Conservation (phyloP, 495 filamentous ascomycete species). For the Podospora sp. region DNA sequence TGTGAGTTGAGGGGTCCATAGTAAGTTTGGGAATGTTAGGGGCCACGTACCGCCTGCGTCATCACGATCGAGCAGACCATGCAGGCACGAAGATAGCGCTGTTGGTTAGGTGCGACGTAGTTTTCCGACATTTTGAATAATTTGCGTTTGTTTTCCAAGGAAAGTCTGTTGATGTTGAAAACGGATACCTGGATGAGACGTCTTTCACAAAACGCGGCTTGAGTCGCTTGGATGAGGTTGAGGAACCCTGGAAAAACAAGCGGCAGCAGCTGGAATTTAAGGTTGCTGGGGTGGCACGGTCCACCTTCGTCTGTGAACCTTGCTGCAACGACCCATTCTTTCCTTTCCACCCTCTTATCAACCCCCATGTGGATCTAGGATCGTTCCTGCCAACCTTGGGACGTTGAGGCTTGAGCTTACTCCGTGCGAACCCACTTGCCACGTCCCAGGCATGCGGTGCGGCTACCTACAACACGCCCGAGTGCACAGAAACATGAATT, state of each 20-base stretch:
- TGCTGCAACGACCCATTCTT: neutral
- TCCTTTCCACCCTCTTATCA: slow-evolving; percentile 15
- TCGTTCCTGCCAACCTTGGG: slow-evolving; percentile 3
- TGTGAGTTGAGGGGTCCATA: neutral
- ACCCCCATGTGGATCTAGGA: slow-evolving; percentile 1
- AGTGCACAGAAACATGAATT: slow-evolving; percentile 3
- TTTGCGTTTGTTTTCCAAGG: neutral
- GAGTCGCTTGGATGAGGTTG: slow-evolving; percentile 18
- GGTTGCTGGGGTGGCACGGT: slow-evolving; percentile 25
- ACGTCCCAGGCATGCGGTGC: slow-evolving; percentile 11
- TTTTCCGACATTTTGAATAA: slow-evolving; percentile 46
- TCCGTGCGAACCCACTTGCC: slow-evolving; percentile 13
- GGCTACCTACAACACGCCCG: neutral
- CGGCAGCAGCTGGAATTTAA: slow-evolving; percentile 4
- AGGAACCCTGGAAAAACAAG: slow-evolving; percentile 3
- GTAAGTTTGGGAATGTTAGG: neutral
- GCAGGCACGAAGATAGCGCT: slow-evolving; percentile 88
- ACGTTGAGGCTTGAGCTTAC: neutral
- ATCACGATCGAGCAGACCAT: slow-evolving; percentile 98
- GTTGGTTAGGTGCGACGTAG: slow-evolving; percentile 68
- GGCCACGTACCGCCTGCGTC: slow-evolving; percentile 62
- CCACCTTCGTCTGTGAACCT: neutral
- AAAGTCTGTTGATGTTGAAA: neutral
- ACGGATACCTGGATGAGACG: neutral
- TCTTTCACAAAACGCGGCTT: slow-evolving; percentile 12